Conservation (phyloP, 495 filamentous ascomycete species). For the Aspergillus sparsus region DNA sequence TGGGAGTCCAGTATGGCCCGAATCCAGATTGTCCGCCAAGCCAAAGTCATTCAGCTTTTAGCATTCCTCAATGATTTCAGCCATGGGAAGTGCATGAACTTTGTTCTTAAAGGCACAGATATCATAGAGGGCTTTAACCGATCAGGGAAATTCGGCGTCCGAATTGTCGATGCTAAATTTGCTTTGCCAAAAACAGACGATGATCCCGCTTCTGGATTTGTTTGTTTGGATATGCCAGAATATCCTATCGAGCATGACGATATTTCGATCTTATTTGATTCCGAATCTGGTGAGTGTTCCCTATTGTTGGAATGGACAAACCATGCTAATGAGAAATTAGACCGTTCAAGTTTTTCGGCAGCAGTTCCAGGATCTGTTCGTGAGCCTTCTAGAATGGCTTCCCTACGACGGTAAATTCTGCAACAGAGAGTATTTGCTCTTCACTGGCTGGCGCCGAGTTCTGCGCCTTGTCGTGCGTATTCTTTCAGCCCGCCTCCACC, state of each 20-base stretch:
- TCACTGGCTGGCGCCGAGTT: not conserved
- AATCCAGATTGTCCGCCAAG: constrained; percentile 74
- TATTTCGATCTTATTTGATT: constrained; percentile 80
- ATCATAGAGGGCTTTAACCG: constrained; percentile 70
- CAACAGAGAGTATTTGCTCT: not conserved
- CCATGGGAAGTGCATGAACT: constrained; percentile 84
- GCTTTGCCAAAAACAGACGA: constrained; percentile 67
- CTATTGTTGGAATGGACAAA: not conserved
- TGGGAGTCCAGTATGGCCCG: constrained; percentile 77
- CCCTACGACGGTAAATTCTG: constrained; percentile 44
- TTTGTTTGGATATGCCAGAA: constrained; percentile 82
- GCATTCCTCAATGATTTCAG: constrained; percentile 80
- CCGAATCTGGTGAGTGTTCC: constrained; percentile 64
- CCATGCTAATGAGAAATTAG: constrained; percentile 28
- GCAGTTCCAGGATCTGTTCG: constrained; percentile 49
- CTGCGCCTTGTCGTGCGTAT: too few relatives aligned
- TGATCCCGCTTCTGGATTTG: constrained; percentile 63
- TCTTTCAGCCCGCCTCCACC: not conserved
- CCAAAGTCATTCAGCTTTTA: constrained; percentile 70
- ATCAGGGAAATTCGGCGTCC: constrained; percentile 65
- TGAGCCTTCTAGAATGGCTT: constrained; percentile 51
- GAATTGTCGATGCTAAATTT: constrained; percentile 88
- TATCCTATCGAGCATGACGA: constrained; percentile 91
- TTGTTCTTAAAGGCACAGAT: constrained; percentile 77
- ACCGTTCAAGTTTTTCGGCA: constrained; percentile 48